A percentile compares a stretch with the other conserved stretches of the same genome.
These are phyloP conservation scores for Immersiporthe knoxdaviesiana DNA, from an alignment of 2,329 filamentous ascomycete genomes.

Conservation along the genomic window DNA sequence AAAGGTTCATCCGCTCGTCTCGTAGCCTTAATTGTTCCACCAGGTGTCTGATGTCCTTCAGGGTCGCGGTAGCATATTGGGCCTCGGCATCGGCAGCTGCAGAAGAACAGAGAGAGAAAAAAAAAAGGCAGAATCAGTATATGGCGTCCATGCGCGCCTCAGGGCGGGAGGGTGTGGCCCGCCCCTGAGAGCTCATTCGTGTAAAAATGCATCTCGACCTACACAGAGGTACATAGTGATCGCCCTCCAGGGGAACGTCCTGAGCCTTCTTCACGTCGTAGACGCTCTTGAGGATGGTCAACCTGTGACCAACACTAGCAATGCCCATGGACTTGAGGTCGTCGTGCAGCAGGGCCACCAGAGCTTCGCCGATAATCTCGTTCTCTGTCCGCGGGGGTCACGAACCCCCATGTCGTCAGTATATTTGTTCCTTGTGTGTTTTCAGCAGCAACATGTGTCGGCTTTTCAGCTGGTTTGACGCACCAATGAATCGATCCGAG, in stretches of 20 bases:
- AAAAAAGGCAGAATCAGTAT: constrained; percentile 31
- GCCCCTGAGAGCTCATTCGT: not conserved
- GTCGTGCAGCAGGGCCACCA: constrained; percentile 86
- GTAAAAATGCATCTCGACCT: constrained; percentile 46
- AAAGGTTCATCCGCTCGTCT: constrained; percentile 83
- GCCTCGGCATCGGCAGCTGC: constrained; percentile 86
- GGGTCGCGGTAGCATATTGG: constrained; percentile 82
- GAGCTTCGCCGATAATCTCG: constrained; percentile 87
- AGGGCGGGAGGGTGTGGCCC: too few species aligned
- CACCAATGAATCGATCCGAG: constrained; percentile 81
- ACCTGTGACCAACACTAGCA: constrained; percentile 85
- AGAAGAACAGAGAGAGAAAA: not conserved
- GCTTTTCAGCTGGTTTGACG: constrained; percentile 42
- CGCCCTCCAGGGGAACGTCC: constrained; percentile 85
- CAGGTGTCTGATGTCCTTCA: constrained; percentile 89
- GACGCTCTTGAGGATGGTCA: constrained; percentile 93
- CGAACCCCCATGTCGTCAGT: constrained; percentile 34
- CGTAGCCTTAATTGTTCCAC: constrained; percentile 87
- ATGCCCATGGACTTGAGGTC: constrained; percentile 96
- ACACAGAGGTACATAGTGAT: constrained; percentile 94
- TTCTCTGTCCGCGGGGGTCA: constrained; percentile 69
- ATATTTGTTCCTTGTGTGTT: constrained; percentile 8
- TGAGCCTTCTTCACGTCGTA: constrained; percentile 97
- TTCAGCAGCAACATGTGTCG: not conserved
- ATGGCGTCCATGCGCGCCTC: constrained; percentile 6